Conservation (phyloP, 2,329 filamentous ascomycete species). For the Aspergillus aculeatinus region DNA sequence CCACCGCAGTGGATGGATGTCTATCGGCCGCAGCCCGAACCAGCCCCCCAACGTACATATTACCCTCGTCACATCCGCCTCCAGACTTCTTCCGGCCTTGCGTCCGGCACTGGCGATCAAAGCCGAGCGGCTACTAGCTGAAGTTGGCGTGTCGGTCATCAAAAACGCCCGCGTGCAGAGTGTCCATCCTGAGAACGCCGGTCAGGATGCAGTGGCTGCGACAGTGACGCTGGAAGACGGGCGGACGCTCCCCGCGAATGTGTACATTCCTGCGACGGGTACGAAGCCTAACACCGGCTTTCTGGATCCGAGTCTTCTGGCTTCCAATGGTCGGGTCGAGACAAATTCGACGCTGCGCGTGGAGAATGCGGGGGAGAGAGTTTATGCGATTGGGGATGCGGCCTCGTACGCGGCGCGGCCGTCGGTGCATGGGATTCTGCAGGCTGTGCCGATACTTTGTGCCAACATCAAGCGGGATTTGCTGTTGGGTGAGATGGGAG, state of each 20-base stretch:
- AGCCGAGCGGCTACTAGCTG: slow-evolving; percentile 45
- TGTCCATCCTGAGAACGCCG: slow-evolving; percentile 33
- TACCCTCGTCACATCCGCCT: slow-evolving; percentile 44
- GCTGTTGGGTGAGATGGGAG: slow-evolving; percentile 34
- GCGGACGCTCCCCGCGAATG: slow-evolving; percentile 41
- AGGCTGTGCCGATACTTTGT: slow-evolving; percentile 45
- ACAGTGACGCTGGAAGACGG: slow-evolving; percentile 45
- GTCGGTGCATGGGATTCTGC: slow-evolving; percentile 45
- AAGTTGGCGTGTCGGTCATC: slow-evolving; percentile 50
- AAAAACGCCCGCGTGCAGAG: slow-evolving; percentile 42
- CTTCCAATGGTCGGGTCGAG: slow-evolving; percentile 39
- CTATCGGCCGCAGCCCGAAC: slow-evolving; percentile 27
- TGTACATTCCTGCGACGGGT: slow-evolving; percentile 52
- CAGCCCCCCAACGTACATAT: slow-evolving; percentile 34
- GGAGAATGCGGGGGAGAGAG: slow-evolving; percentile 34
- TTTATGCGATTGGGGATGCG: slow-evolving; percentile 52
- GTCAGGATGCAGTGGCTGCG: slow-evolving; percentile 27
- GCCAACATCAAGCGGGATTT: slow-evolving; percentile 52
- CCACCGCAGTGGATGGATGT: slow-evolving; percentile 36
- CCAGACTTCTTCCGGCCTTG: slow-evolving; percentile 44
- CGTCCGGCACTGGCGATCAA: slow-evolving; percentile 39
- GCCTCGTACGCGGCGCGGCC: slow-evolving; percentile 39
- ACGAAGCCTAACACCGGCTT: slow-evolving; percentile 45
- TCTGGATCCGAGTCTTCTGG: slow-evolving; percentile 31
- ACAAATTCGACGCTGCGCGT: slow-evolving; percentile 43